Evolutionary conservation across 2,329 filamentous ascomycete genomes (phyloP).

Genomic region (Trichoderma hamatum): DNA sequence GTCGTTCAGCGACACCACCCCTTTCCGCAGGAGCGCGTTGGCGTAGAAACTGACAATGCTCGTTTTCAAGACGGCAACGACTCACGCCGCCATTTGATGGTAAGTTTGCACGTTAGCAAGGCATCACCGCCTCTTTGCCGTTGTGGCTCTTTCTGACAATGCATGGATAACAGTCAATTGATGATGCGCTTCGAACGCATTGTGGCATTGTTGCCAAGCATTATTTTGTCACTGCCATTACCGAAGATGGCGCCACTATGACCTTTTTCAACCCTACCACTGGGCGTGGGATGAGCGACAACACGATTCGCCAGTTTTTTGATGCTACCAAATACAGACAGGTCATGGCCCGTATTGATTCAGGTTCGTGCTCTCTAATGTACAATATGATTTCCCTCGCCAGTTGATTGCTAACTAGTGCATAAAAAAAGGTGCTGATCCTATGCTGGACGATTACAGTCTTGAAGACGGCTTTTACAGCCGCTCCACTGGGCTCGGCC

Average conservation of each 20-base stretch:
- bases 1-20: conserved; percentile 37
- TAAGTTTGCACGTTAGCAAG: conserved; percentile 32
- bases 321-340: conserved; percentile 47
- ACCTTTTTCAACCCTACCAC: conserved; percentile 54
- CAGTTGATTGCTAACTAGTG: not conserved
- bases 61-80: conserved; percentile 43
- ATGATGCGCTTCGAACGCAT: conserved; percentile 54
- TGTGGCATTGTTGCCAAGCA: conserved; percentile 55
- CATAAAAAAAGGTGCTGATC: conserved; percentile 36
- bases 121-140: not conserved
- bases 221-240: conserved; percentile 57
- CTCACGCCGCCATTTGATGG: conserved; percentile 45
- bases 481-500: conserved; percentile 34
- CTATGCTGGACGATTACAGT: conserved; percentile 41
- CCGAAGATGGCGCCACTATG: conserved; percentile 51
- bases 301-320: conserved; percentile 51
- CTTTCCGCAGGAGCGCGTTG: conserved; percentile 39
- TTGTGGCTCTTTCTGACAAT: not conserved
- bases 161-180: conserved; percentile 48
- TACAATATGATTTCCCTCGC: not conserved
- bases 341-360: conserved; percentile 43
- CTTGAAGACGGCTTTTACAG: conserved; percentile 35
- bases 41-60: conserved; percentile 38
- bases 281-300: conserved; percentile 42
- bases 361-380: conserved; percentile 39